phyloP scores from a whole-genome alignment of 768 basidiomycete species.

The Russula olivacea region DNA sequence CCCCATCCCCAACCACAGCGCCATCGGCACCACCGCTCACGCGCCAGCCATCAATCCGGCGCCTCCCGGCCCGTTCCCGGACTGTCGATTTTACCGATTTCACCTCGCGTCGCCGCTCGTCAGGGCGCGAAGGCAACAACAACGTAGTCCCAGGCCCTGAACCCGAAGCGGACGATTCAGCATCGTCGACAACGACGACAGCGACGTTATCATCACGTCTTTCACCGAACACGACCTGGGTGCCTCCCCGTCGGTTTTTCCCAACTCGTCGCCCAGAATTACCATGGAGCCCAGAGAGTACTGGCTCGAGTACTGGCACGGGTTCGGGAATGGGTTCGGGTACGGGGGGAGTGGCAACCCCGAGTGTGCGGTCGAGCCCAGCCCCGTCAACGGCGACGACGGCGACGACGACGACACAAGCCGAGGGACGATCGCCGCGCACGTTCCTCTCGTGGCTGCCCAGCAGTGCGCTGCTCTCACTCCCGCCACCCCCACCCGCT shows the following conservation, averaged over 20 bases:
- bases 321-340: neutral
- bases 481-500: constrained; percentile 14
- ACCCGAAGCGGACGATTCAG: constrained; percentile 18
- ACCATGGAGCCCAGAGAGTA: constrained; percentile 15
- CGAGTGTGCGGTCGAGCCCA: constrained; percentile 8
- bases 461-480: constrained; percentile 3
- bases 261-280: constrained; percentile 21
- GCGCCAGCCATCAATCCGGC: constrained; percentile 59
- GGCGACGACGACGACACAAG: neutral
- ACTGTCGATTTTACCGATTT: constrained; percentile 69
- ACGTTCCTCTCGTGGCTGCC: constrained; percentile 20
- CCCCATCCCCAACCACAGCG: constrained; percentile 7
- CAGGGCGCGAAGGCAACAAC: constrained; percentile 33
- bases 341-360: neutral
- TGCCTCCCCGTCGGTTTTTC: constrained; percentile 21
- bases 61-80: constrained; percentile 43
- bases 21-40: constrained; percentile 33
- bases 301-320: neutral
- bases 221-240: constrained; percentile 12
- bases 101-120: constrained; percentile 56
- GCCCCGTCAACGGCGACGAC: neutral
- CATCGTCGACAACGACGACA: constrained; percentile 1
- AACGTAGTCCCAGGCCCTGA: neutral
- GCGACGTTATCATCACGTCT: neutral
- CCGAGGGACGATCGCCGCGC: constrained; percentile 6